phyloP scores from a whole-genome alignment of 345 rosid genomes.

The Rubroshorea leprosula region DNA sequence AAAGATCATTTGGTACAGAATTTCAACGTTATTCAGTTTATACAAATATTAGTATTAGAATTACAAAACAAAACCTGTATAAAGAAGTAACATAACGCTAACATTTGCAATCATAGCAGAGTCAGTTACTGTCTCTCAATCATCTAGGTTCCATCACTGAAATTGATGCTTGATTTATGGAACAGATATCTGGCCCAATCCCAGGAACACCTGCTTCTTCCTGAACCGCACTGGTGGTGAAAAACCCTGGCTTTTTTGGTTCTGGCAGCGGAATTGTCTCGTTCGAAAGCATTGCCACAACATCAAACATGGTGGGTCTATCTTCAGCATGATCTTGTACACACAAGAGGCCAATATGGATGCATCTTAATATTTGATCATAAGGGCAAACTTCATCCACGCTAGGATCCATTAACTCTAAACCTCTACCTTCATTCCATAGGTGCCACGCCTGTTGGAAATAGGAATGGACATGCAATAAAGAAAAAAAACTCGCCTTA shows the following conservation, averaged over 20 bases:
- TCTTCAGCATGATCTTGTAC: constrained; percentile 11
- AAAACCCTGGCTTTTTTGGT: constrained; percentile 15
- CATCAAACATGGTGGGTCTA: constrained; percentile 17
- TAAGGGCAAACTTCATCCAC: neutral
- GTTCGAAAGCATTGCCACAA: constrained; percentile 17
- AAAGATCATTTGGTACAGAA: too few relatives aligned
- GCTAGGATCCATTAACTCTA: constrained; percentile 8
- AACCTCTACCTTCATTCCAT: constrained; percentile 9
- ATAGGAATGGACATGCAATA: neutral
- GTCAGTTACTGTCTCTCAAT: too few relatives aligned
- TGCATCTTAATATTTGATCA: neutral
- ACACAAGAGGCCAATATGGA: constrained; percentile 10
- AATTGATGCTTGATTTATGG: constrained; percentile 2
- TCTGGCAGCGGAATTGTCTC: constrained; percentile 1
- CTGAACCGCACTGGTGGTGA: too few relatives aligned
- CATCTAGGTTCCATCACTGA: constrained; percentile 15
- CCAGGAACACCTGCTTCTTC: neutral
- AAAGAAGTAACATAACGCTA: too few relatives aligned
- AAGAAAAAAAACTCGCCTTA: neutral
- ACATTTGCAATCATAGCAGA: too few relatives aligned
- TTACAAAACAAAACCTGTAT: too few relatives aligned
- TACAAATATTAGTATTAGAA: too few relatives aligned
- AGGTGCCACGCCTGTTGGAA: constrained; percentile 12
- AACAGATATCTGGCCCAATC: neutral
- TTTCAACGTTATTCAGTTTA: too few relatives aligned